Percentiles rank a stretch among this genome's conserved stretches.
Evolutionary conservation across 139 green algal species (phyloP).

Genomic region (Tetraselmis striata): DNA sequence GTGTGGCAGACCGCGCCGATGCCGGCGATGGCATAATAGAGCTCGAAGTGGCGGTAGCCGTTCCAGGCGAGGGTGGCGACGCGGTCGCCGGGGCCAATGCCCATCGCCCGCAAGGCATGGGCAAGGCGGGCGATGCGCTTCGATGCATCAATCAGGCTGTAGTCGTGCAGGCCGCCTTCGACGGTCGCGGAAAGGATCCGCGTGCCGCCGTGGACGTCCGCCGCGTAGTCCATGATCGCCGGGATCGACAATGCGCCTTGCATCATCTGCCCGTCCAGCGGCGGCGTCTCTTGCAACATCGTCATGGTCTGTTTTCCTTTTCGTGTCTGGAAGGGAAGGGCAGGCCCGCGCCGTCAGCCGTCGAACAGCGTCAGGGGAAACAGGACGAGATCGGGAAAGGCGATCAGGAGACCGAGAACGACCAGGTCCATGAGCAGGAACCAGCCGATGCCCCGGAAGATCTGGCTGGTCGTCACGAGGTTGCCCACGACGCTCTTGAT

Average conservation of each 20-base stretch:
- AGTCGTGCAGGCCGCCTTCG: constrained; percentile 20
- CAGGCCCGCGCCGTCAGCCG: too few relatives aligned
- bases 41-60: constrained; percentile 57
- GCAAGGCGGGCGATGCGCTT: not conserved
- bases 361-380: too few relatives aligned
- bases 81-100: constrained; percentile 33
- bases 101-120: not conserved
- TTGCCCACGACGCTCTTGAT: too few relatives aligned
- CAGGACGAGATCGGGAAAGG: too few relatives aligned
- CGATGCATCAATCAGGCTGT: constrained; percentile 38
- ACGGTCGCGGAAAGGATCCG: not conserved
- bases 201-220: constrained; percentile 8
- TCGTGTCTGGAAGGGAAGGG: too few relatives aligned
- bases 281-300: too few relatives aligned
- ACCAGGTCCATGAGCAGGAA: too few relatives aligned
- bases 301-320: too few relatives aligned
- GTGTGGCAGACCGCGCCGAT: constrained; percentile 63
- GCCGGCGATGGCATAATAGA: constrained; percentile 27
- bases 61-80: constrained; percentile 79
- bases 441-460: too few relatives aligned
- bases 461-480: too few relatives aligned
- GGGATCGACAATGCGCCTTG: constrained; percentile 29
- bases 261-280: too few relatives aligned
- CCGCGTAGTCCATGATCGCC: constrained; percentile 45
- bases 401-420: too few relatives aligned